Conservation (phyloP, 116 monocot species). For the Cymodocea nodosa region DNA sequence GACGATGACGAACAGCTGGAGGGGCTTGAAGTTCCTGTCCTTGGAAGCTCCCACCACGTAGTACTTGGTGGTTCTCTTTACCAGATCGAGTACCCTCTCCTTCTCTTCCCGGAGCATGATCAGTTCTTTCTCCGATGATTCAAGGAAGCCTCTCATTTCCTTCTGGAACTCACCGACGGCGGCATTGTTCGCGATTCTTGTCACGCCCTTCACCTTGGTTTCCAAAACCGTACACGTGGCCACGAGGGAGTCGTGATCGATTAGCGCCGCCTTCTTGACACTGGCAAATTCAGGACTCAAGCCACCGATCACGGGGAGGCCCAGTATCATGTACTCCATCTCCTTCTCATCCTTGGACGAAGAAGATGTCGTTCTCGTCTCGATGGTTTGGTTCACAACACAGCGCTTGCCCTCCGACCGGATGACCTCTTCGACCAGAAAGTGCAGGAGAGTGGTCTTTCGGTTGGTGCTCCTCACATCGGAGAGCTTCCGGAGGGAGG, state of each 20-base stretch:
- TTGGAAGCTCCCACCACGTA: constrained; percentile 54
- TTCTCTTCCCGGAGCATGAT: constrained; percentile 27
- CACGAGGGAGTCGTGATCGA: constrained; percentile 49
- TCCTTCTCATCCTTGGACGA: constrained; percentile 31
- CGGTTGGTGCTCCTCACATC: constrained; percentile 87
- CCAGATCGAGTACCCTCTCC: constrained; percentile 52
- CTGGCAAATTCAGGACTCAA: constrained; percentile 50
- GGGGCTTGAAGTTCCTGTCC: constrained; percentile 25
- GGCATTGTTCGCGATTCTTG: constrained; percentile 15
- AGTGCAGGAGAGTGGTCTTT: constrained; percentile 74
- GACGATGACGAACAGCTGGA: constrained; percentile 69
- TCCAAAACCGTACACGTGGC: constrained; percentile 14
- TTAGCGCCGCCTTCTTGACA: constrained; percentile 58
- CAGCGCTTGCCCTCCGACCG: constrained; percentile 61
- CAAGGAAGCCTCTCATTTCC: constrained; percentile 57
- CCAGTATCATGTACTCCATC: constrained; percentile 65
- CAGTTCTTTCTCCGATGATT: constrained; percentile 40
- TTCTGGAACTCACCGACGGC: constrained; percentile 35
- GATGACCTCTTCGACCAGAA: constrained; percentile 69
- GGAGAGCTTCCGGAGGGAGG: constrained; percentile 64
- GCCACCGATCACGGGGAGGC: constrained; percentile 69
- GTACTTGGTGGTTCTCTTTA: constrained; percentile 71
- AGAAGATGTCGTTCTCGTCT: constrained; percentile 10
- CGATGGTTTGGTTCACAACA: constrained; percentile 31
- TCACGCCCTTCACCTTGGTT: constrained; percentile 6